Percentiles rank a stretch among this genome's conserved stretches.
Conservation (phyloP, 192 early-diverging fungal genomes). For the Mortierella alpina region DNA sequence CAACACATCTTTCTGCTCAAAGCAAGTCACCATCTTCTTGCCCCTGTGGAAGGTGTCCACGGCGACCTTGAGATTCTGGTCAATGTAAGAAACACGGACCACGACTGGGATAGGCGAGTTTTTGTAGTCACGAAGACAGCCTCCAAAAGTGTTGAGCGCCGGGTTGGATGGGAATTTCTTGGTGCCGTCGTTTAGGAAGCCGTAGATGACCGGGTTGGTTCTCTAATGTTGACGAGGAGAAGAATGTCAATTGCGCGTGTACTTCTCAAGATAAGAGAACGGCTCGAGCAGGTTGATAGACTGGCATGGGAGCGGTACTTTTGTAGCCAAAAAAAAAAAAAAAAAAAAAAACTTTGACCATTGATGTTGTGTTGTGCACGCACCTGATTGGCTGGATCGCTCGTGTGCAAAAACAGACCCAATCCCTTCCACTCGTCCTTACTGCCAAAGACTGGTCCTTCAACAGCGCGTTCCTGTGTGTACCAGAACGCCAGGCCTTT, state of each 20-base stretch:
- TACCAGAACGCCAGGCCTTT: slow-evolving; percentile 89
- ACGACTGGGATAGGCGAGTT: slow-evolving; percentile 67
- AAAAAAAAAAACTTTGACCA: not conserved
- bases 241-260: not conserved
- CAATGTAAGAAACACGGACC: slow-evolving; percentile 70
- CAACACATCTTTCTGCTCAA: slow-evolving; percentile 60
- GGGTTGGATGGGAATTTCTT: slow-evolving; percentile 44
- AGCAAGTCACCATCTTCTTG: slow-evolving; percentile 64
- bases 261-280: too few relatives aligned
- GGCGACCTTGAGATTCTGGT: slow-evolving; percentile 61
- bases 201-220: slow-evolving; percentile 66
- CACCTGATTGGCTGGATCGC: slow-evolving; percentile 54
- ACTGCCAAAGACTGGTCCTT: slow-evolving; percentile 68
- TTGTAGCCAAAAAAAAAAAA: not conserved
- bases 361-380: slow-evolving; percentile 16
- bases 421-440: slow-evolving; percentile 76
- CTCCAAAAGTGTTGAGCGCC: slow-evolving; percentile 38
- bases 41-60: slow-evolving; percentile 69
- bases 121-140: slow-evolving; percentile 75
- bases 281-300: not conserved
- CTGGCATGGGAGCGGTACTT: too few relatives aligned
- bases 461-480: slow-evolving; percentile 49
- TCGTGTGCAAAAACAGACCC: slow-evolving; percentile 76
- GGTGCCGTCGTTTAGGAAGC: slow-evolving; percentile 71
- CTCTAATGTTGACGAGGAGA: slow-evolving; percentile 34